These are phyloP conservation scores for Adenanthera pavonina DNA, from an alignment of 306 rosid genomes.

Conservation along the genomic window DNA sequence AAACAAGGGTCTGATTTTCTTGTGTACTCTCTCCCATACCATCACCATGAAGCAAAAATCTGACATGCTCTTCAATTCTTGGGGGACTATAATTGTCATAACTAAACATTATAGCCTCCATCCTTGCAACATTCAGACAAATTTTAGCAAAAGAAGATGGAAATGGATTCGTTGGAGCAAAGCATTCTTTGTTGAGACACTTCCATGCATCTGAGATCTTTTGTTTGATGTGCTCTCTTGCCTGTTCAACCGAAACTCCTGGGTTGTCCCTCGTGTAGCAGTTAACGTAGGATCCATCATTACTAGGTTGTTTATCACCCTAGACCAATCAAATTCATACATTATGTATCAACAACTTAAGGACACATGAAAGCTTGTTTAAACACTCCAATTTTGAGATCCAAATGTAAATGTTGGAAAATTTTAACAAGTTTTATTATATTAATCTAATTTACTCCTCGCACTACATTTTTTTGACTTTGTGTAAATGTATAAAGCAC, in stretches of 20 bases:
- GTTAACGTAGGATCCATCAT: not conserved
- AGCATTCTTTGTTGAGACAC: not conserved
- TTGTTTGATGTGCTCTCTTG: not conserved
- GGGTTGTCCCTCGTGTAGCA: not conserved
- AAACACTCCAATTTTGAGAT: no score
- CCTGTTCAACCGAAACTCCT: not conserved
- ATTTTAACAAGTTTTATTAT: no score
- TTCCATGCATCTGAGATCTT: not conserved
- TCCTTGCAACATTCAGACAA: not conserved
- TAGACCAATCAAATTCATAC: no score
- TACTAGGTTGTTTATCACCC: not conserved
- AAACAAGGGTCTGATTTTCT: not conserved
- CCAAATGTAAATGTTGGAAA: no score
- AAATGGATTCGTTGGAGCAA: not conserved
- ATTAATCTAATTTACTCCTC: no score
- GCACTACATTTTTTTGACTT: no score
- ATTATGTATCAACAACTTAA: no score
- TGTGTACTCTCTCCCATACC: not conserved
- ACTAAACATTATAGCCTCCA: not conserved
- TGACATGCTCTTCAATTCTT: not conserved
- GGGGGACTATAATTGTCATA: not conserved
- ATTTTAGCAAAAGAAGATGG: not conserved
- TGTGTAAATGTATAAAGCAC: no score
- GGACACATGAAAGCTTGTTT: no score
- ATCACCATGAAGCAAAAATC: not conserved